Evolutionary conservation across 139 green algal species (phyloP), one percentile per base, ranked within the genome.

Genomic region (Chlamydomonas sphaeroides): DNA sequence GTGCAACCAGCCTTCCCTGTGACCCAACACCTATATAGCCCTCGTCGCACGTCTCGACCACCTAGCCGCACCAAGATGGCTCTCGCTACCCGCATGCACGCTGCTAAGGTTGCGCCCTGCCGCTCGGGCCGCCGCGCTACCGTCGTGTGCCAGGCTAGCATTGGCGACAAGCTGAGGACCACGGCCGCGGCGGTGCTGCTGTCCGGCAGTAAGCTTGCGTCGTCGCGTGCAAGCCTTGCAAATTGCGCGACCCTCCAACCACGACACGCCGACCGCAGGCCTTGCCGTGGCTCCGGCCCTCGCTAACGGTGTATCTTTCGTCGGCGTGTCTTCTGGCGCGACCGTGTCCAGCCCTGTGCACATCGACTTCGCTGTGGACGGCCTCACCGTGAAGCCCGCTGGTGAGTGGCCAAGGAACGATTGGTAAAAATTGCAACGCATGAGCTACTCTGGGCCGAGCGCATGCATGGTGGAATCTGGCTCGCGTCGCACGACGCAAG

Each of bases 331-430:
- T 28, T 63, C 79, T 20, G 75, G 79, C 10, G 59, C 49, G 6
- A 71, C 56, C 25, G 68, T 87, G 0, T 36, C 72, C 20, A 80
- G 65, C 0, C 88, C 88, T 8, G 75, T 92, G 25, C 86, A 91
- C 70, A 39, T 92, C 15, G 80, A 89, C 5, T 86, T 92, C 33
- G 36, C 45, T 1, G 89, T 93, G 5, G 45, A 89, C 3, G 89
- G 89, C 5, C 59, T 89, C 3, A 30, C 59, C 1, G 87, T 93
- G 3, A 67, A 79, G 65, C 89, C 87, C 10, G 89, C 87, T 35
- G 78, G 75, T 82, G 56, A 73, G 79, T 17, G 17, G n/a, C 51
- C 14, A 21, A 21, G 10, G 45, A 14, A 53, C 45, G 45, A 21
- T 53, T 53, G 45, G 14, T 62, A 10, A 62, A 62, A 17, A n/a